Base-by-base conservation (phyloP, 164 flowering plant genomes). In the Annona cherimola region DNA sequence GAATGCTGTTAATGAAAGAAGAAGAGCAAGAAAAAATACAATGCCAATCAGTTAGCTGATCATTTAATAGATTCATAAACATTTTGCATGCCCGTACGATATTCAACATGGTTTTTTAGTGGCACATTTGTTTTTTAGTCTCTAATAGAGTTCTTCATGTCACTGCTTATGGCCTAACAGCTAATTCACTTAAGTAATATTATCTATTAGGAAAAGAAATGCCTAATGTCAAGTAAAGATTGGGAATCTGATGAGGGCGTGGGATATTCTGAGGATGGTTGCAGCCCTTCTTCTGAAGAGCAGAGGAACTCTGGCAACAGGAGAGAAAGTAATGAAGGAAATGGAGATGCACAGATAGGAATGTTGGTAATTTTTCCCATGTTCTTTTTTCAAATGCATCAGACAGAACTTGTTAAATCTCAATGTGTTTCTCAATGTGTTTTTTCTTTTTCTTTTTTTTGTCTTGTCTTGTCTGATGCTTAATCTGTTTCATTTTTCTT, bases 291-390 rank as follows among this genome's bases (percentile, higher is more conserved):
- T 5, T 64, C 12, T 64, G 44, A 39, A n/a, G 67, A 64, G 43
- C 67, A 3, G 4, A 64, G 67, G 67, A 64, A 64, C 18, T 64
- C 45, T 39, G 67, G 67, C 67, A 4, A 9, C 67, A 64, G 41
- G 67, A 40, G 67, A 40, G 41, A 39, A 64, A 40, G 18, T 7
- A 64, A 35, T 11, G 20, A 35, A 39, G 44, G 42, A 40, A 41
- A 41, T 64, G 44, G 45, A 40, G 67, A 14, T 41, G 44, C 67
- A 40, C 44, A 64, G 67, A 64, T 41, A 64, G 4, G 57, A 50
- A 50, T 50, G 57, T 50, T 39, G 67, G 67, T 64, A 64, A 12
- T 64, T 5, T 39, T 41, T 64, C 44, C 42, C 8, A 5, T 12
- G 9, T 61, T 26, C 35, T 40, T 41, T 9, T 9, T 18, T 39